Evolutionary conservation across 2,329 filamentous ascomycete genomes (phyloP).

Genomic region (Parascedosporium putredinis): DNA sequence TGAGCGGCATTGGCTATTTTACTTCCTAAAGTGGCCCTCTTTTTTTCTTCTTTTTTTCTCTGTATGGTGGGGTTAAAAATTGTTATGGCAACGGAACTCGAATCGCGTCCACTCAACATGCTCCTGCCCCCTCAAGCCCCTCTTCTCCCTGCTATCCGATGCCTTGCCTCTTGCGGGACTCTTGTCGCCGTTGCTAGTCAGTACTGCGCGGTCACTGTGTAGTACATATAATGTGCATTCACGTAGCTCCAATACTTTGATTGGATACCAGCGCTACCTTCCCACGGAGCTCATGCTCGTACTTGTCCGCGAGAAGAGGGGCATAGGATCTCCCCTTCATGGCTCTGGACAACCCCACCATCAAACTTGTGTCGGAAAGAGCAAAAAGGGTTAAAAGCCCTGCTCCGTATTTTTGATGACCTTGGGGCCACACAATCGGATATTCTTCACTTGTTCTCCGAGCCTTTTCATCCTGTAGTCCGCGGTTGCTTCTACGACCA

Average conservation of each 20-base stretch:
- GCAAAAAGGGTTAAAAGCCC: slow-evolving; percentile 5
- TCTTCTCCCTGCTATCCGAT: too few species aligned
- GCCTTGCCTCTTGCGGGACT: too few species aligned
- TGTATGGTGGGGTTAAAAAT: not conserved
- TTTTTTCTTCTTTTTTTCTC: not conserved
- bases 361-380: not conserved
- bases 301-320: not conserved
- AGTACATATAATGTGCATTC: not conserved
- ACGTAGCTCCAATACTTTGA: not conserved
- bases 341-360: slow-evolving; percentile 1
- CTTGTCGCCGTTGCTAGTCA: not conserved
- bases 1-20: too few species aligned
- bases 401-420: not conserved
- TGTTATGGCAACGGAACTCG: not conserved
- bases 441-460: not conserved
- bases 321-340: too few species aligned
- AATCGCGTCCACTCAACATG: not conserved
- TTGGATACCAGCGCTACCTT: not conserved
- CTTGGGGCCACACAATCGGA: not conserved
- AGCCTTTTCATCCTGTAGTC: too few species aligned
- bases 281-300: not conserved
- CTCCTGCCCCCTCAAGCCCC: not conserved
- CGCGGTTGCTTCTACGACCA: too few species aligned
- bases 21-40: too few species aligned
- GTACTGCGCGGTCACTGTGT: not conserved